phyloP scores from a whole-genome alignment of 257 asterid genomes.

The Lycium barbarum region DNA sequence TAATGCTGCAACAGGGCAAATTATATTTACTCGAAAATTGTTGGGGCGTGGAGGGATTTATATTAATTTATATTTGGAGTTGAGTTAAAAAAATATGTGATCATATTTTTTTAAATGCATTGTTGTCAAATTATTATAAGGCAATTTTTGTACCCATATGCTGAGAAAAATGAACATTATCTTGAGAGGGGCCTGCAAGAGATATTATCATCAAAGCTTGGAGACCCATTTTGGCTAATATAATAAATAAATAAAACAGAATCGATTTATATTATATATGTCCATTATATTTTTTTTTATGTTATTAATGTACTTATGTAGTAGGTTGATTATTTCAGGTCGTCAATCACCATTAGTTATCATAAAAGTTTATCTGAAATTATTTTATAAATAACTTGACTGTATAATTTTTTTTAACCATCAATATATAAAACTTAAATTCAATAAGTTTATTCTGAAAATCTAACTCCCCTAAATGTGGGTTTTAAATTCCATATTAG shows the following conservation, averaged over 20 bases:
- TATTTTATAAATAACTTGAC: too few relatives aligned
- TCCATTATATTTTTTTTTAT: neutral
- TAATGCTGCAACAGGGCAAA: neutral
- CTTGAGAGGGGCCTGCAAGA: slow-evolving; percentile 36
- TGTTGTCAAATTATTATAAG: slow-evolving; percentile 27
- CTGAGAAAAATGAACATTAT: slow-evolving; percentile 25
- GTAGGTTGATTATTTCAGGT: neutral
- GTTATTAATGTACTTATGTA: neutral
- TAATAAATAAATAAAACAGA: neutral
- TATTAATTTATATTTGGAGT: neutral
- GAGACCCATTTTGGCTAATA: neutral
- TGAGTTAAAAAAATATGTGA: neutral
- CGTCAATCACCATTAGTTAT: too few relatives aligned
- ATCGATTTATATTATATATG: neutral
- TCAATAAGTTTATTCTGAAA: too few relatives aligned
- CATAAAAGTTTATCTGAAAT: too few relatives aligned
- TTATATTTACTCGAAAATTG: neutral
- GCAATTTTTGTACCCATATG: slow-evolving; percentile 19
- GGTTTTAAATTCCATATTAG: neutral
- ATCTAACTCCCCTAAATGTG: too few relatives aligned
- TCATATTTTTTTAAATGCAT: slow-evolving; percentile 19
- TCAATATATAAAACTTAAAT: neutral
- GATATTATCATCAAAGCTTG: slow-evolving; percentile 34
- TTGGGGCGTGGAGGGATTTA: neutral
- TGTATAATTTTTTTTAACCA: too few relatives aligned